phyloP scores from a whole-genome alignment of 257 asterid species.

The Solanum medicagineum region DNA sequence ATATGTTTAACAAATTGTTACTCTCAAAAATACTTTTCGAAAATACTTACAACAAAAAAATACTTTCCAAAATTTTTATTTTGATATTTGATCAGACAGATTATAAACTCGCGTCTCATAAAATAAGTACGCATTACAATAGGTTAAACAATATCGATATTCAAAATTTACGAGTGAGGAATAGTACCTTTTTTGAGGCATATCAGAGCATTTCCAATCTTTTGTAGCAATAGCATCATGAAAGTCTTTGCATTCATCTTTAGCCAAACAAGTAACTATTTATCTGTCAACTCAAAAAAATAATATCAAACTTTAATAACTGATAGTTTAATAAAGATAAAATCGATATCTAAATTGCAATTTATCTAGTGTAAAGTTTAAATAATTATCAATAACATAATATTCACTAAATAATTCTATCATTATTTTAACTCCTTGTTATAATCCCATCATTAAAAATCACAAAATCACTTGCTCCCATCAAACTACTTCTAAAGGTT shows the following conservation, averaged over 20 bases:
- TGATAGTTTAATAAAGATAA: not conserved
- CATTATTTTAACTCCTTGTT: not conserved
- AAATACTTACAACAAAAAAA: not conserved
- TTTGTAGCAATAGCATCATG: conserved; percentile 15
- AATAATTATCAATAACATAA: not conserved
- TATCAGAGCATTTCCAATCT: conserved; percentile 29
- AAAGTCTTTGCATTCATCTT: conserved; percentile 15
- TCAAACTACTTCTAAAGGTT: not conserved
- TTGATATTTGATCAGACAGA: not conserved
- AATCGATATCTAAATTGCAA: not conserved
- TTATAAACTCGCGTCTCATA: not conserved
- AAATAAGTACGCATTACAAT: not conserved
- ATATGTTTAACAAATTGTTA: not conserved
- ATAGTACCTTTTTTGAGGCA: conserved; percentile 13
- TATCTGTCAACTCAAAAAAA: not conserved
- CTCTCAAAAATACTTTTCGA: not conserved
- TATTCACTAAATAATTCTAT: not conserved
- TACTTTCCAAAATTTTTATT: not conserved
- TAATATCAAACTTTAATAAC: not conserved
- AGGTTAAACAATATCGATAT: not conserved
- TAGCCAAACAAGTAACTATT: not conserved
- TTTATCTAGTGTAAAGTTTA: not conserved
- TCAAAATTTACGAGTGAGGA: not conserved
- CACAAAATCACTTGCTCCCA: not conserved
- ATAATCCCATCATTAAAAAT: not conserved